Evolutionary conservation across 2,329 filamentous ascomycete genomes (phyloP).

Genomic region (Pseudophaeomoniella oleicola): DNA sequence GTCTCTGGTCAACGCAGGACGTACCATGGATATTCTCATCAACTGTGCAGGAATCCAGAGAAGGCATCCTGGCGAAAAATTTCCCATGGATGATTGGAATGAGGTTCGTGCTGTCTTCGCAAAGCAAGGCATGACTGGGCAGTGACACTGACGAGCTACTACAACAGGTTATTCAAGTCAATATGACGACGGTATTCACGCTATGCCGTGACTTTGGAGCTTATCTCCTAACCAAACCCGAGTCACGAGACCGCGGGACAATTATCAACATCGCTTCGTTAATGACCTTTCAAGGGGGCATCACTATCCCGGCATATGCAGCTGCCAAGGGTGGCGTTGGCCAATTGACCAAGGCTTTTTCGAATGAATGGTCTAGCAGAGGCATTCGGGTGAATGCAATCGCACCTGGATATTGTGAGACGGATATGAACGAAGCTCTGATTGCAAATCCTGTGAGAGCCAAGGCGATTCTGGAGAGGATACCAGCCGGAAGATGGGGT

Average conservation of each 20-base stretch:
- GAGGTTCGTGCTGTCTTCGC: constrained; percentile 31
- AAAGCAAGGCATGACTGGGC: not conserved
- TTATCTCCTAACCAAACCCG: constrained; percentile 49
- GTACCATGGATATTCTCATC: constrained; percentile 60
- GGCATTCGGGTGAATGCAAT: constrained; percentile 79
- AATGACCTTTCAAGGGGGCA: constrained; percentile 70
- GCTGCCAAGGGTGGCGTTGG: constrained; percentile 73
- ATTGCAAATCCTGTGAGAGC: constrained; percentile 56
- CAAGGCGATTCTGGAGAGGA: constrained; percentile 61
- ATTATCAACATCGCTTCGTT: constrained; percentile 80
- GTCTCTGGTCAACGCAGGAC: constrained; percentile 22
- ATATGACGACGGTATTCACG: constrained; percentile 68
- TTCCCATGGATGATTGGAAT: constrained; percentile 65
- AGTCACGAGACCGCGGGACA: constrained; percentile 7
- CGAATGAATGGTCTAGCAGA: constrained; percentile 71
- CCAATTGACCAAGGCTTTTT: constrained; percentile 71
- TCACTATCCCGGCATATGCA: constrained; percentile 80
- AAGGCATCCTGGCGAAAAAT: constrained; percentile 58
- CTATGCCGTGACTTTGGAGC: constrained; percentile 63
- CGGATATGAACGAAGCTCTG: constrained; percentile 85
- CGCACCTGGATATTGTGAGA: constrained; percentile 78
- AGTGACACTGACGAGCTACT: constrained; percentile 1
- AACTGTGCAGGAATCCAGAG: constrained; percentile 82
- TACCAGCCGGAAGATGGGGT: constrained; percentile 76
- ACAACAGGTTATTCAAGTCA: constrained; percentile 61